Evolutionary conservation across 1,284 basidiomycete species (phyloP), one percentile per base, ranked within the genome.

Genomic region (Ustilago crameri): DNA sequence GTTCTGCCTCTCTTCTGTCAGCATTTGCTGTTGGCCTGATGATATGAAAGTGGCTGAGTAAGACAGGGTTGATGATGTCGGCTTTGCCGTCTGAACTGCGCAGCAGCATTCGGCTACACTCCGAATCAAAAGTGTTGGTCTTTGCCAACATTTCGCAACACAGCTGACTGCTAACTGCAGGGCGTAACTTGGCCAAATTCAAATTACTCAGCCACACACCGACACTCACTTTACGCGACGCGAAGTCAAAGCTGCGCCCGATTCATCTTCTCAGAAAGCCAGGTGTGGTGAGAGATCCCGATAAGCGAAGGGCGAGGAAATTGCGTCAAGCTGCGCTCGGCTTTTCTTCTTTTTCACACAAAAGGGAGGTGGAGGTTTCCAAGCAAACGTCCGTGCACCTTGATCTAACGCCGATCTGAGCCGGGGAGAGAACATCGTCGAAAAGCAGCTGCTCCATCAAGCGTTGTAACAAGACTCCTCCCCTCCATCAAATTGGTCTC

Each of bases 211-310:
- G 14, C 42, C 14, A 50, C 26, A 52, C 48, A 35, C 14, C 44
- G 40, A 42, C 47, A 30, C 30, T 30, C 30, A 58, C 41, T 65
- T 51, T 51, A 65, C 62, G 55, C 62, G 62, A 50, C 62, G 58
- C 58, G 58, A 51, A 22, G 5, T 10, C 22, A 5, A 18, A 48
- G 62, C 52, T 45, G 51, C 60, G 53, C 53, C 47, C 50, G 51
- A 53, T 58, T 32, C 15, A 18, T 17, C 5, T 32, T 22, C 24
- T 35, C 20, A 20, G 18, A n/a, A n/a, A n/a, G n/a, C n/a, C n/a
- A n/a, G 22, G 2, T 15, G 22, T 5, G 9, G 9, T 40, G 9
- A 20, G 15, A 20, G 26, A 22, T 43, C 30, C 10, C 22, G 8
- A 30, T 22, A 32, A 9, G 47, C n/a, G 20, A 7, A 26, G 30